phyloP scores from a whole-genome alignment of 1,284 basidiomycete genomes.

The Fomitopsis schrenkii region DNA sequence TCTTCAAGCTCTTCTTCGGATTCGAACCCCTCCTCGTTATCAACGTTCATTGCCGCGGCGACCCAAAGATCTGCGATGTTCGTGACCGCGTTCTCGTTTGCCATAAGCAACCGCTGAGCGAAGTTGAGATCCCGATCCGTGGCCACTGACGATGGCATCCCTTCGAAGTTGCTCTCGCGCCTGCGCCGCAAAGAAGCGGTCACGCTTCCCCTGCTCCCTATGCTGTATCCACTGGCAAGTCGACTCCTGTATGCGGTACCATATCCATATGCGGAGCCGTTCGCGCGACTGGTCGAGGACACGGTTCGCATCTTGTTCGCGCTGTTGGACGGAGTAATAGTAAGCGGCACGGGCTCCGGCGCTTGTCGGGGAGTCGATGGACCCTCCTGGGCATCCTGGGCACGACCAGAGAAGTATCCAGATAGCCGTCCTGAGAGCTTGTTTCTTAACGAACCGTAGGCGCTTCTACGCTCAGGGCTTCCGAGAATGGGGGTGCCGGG shows the following conservation, averaged over 20 bases:
- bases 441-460: conserved; percentile 23
- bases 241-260: conserved; percentile 49
- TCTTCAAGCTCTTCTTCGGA: conserved; percentile 33
- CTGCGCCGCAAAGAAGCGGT: conserved; percentile 42
- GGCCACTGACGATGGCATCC: conserved; percentile 33
- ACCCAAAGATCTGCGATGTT: conserved; percentile 92
- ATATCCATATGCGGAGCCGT: conserved; percentile 81
- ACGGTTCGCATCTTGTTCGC: conserved; percentile 36
- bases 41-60: conserved; percentile 87
- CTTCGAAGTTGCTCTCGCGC: conserved; percentile 41
- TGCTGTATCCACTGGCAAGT: conserved; percentile 34
- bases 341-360: conserved; percentile 41
- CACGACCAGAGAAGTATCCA: conserved; percentile 48
- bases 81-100: conserved; percentile 87
- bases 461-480: conserved; percentile 28
- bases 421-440: conserved; percentile 48
- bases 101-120: conserved; percentile 86
- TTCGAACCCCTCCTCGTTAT: conserved; percentile 76
- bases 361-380: conserved; percentile 27
- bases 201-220: conserved; percentile 45
- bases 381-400: conserved; percentile 33
- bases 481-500: conserved; percentile 42
- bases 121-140: conserved; percentile 66
- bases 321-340: conserved; percentile 35
- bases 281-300: conserved; percentile 51